These are phyloP conservation scores for Monilinia laxa DNA, from an alignment of 2,329 filamentous ascomycete genomes.

Conservation along the genomic window DNA sequence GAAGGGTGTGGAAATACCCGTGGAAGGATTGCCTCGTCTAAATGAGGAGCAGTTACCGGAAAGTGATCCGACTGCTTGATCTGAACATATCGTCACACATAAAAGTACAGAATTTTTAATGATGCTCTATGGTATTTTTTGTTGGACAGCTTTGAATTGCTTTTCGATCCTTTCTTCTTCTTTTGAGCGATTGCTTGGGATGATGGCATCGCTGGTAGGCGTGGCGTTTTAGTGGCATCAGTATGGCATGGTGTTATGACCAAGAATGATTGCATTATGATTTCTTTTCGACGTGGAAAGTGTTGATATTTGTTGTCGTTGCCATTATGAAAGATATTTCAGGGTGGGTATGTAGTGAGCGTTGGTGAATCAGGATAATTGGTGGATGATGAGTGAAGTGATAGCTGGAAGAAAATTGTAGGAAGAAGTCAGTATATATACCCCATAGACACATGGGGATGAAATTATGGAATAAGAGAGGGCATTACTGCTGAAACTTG, in stretches of 20 bases:
- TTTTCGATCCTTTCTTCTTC: background rate
- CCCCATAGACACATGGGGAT: background rate
- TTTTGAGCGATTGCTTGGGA: constrained; percentile 10
- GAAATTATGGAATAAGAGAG: background rate
- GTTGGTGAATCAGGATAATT: background rate
- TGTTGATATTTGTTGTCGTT: background rate
- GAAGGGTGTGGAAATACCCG: constrained; percentile 65
- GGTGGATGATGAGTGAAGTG: background rate
- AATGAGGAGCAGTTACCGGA: constrained; percentile 33
- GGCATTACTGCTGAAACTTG: background rate
- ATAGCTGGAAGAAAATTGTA: background rate
- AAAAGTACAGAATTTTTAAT: background rate
- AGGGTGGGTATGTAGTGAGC: background rate
- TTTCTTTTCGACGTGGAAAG: background rate
- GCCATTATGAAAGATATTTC: background rate
- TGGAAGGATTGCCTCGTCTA: constrained; percentile 29
- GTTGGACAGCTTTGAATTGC: background rate
- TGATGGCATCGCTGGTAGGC: constrained; percentile 5
- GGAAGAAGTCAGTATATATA: background rate
- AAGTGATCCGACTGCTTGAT: constrained; percentile 40
- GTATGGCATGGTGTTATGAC: background rate
- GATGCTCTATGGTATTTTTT: background rate
- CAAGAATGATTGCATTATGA: constrained; percentile 3
- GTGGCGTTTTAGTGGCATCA: constrained; percentile 11
- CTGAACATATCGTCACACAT: constrained; percentile 2